Base-by-base conservation (phyloP, 495 filamentous ascomycete species). In the Clohesyomyces aquaticus region DNA sequence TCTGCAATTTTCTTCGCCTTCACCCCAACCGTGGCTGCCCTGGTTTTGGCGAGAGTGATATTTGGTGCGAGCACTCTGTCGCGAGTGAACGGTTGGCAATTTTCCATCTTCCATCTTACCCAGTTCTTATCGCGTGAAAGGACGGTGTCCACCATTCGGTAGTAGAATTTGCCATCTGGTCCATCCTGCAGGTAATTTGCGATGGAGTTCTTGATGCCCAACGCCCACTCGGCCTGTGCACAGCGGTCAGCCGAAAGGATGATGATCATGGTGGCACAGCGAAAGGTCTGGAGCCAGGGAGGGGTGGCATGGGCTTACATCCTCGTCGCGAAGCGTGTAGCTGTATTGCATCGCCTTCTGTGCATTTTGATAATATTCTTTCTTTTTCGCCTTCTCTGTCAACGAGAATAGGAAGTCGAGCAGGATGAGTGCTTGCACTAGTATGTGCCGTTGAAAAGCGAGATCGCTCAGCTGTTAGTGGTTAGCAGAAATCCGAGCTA, bases 21-120 rank as follows among this genome's bases (percentile, higher is more conserved):
- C 90, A 77, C 25, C 85, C 82, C 61, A 87, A 90, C n/a, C n/a
- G n/a, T 66, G 82, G 86, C 28, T 4, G 87, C 87, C 51, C 83
- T 76, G 25, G 79, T 76, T 68, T 87, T 88, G 22, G 90, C 87
- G 46, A 83, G 81, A 52, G 83, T 71, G 71, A 90, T 90, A 27
- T 88, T 83, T 22, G 78, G 74, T 21, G 87, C 79, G 2, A 85
- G 80, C 29, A 96, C 74, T 4, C 90, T 79, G 16, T 88, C 82
- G 42, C 84, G 81, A 63, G 93, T 87, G 71, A 99, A 96, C 21
- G 86, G 81, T 27, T 90, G 91, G 74, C 94, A 98, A 52, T 84
- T 87, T 75, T 98, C 94, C 9, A 91, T 85, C 75, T 99, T 99
- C 94, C 94, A 99, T 49, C 90, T 88, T 43, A 93, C 91, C 94